A percentile compares a stretch with the other conserved stretches of the same genome.
Evolutionary conservation across 106 monocot genomes (phyloP).

Genomic region (Agapanthus africanus): DNA sequence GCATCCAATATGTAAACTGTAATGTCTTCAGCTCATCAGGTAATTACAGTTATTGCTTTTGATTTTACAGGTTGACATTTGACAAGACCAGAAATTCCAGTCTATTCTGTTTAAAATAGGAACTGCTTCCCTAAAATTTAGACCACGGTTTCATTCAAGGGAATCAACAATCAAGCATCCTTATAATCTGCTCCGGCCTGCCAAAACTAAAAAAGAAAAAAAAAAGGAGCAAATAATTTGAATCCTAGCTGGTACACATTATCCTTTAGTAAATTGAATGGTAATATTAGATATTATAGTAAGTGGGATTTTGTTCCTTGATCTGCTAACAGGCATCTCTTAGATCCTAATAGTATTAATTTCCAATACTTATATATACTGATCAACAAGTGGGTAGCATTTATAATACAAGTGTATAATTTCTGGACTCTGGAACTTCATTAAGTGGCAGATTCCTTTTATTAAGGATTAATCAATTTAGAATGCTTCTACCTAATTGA

Average conservation of each 20-base stretch:
- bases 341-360: not conserved
- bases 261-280: not conserved
- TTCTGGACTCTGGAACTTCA: not conserved
- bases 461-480: not conserved
- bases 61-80: not conserved
- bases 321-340: not conserved
- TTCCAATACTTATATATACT: not conserved
- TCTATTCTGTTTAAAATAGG: not conserved
- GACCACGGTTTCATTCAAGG: not conserved
- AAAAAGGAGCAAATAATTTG: not conserved
- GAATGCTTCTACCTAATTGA: not conserved
- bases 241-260: not conserved
- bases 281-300: not conserved
- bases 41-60: not conserved
- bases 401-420: not conserved
- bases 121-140: not conserved
- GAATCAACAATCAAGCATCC: not conserved
- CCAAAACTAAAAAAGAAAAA: too few species aligned
- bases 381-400: not conserved
- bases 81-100: not conserved
- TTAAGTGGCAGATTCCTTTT: not conserved
- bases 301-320: constrained; percentile 12
- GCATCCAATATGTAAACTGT: not conserved
- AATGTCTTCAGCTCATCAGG: not conserved
- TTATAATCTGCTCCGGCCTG: not conserved